phyloP scores from a whole-genome alignment of 139 green algal species.

The Tetratostichococcus sp. region DNA sequence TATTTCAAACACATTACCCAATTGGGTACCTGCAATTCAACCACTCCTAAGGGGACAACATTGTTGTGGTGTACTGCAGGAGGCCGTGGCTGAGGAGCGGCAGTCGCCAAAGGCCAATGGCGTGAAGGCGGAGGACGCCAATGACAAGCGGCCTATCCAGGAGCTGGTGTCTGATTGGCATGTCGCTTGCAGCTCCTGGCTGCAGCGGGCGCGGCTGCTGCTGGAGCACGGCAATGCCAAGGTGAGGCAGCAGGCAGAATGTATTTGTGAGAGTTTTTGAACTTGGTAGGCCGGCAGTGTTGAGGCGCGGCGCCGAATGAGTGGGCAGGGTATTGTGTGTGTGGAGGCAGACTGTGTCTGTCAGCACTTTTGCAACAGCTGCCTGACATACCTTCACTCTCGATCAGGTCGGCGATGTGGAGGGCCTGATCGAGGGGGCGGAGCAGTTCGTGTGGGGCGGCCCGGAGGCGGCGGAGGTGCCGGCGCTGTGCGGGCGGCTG shows the following conservation, averaged over 20 bases:
- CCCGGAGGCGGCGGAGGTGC: neutral
- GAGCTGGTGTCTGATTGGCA: neutral
- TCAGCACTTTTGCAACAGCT: neutral
- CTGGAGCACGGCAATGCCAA: constrained; percentile 27
- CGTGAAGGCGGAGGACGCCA: neutral
- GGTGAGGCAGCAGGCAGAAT: neutral
- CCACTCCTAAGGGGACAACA: no score
- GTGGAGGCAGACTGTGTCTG: no score
- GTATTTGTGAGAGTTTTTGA: neutral
- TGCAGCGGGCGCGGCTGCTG: constrained; percentile 8
- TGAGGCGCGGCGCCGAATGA: no score
- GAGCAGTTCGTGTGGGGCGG: constrained; percentile 59
- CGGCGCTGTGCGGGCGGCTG: constrained; percentile 12
- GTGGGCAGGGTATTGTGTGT: no score
- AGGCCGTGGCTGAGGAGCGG: neutral
- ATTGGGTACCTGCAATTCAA: no score
- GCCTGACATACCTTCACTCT: no score
- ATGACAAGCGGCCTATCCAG: neutral
- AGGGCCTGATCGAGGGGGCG: constrained; percentile 29
- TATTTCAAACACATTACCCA: no score
- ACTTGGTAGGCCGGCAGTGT: no score
- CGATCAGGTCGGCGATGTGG: constrained; percentile 27
- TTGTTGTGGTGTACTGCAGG: neutral
- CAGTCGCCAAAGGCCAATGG: neutral
- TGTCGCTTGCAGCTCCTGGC: constrained; percentile 11